Conservation (phyloP, 2,329 filamentous ascomycete genomes). For the Nakataea oryzae region DNA sequence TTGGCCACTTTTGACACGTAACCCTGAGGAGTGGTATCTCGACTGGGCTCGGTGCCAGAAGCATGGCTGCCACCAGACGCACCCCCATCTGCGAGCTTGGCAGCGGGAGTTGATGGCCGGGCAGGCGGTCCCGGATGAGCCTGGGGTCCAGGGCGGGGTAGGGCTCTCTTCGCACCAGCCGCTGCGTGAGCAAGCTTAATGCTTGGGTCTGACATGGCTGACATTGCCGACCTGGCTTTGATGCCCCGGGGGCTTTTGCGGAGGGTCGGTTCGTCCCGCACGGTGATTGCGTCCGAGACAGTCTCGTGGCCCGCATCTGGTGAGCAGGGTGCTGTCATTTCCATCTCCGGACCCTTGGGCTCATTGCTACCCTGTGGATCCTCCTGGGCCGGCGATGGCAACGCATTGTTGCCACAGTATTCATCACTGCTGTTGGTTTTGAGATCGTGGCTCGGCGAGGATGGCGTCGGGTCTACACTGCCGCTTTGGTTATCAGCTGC, state of each 20-base stretch:
- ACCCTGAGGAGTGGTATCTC: not conserved
- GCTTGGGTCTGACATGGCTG: constrained; percentile 11
- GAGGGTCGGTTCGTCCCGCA: not conserved
- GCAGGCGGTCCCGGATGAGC: too few relatives aligned
- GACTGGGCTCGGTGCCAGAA: not conserved
- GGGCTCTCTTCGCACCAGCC: not conserved
- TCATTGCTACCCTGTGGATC: not conserved
- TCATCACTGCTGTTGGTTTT: not conserved
- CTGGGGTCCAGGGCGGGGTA: not conserved
- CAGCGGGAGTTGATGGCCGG: not conserved
- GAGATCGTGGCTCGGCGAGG: not conserved
- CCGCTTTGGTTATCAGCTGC: not conserved
- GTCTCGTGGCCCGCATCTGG: not conserved
- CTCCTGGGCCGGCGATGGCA: not conserved
- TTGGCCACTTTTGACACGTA: not conserved
- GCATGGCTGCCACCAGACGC: too few relatives aligned
- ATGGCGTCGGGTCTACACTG: not conserved
- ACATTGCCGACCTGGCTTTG: not conserved
- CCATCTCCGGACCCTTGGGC: not conserved
- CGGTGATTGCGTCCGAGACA: not conserved
- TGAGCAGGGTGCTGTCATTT: not conserved
- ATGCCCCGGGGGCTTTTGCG: not conserved
- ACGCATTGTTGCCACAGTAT: not conserved
- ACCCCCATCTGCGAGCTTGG: not conserved
- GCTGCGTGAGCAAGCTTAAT: constrained; percentile 10